Evolutionary conservation across 2,329 filamentous ascomycete genomes (phyloP), one percentile per base, ranked within the genome.

Genomic region (Sporothrix inflata): DNA sequence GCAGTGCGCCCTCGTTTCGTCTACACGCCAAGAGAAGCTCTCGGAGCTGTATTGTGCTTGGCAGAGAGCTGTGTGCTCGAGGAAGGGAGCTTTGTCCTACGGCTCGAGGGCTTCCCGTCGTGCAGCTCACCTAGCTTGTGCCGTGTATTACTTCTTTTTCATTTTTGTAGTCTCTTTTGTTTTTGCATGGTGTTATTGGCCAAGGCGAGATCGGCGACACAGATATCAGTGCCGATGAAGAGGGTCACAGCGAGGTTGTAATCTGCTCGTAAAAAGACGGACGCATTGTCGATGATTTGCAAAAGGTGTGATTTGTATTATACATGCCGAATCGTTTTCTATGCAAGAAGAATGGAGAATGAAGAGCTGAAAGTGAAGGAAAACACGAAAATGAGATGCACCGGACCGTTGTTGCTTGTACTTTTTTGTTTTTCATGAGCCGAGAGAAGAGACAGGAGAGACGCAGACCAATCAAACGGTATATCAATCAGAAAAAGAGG

Each of bases 241-340:
- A 45, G 2, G 2, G 14, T 14, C 57, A 45, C 11, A 24, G 14
- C 12, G 21, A 27, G 55, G 4, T n/a, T 21, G 19, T 38, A 9
- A 42, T 11, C 40, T 7, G 8, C 24, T 40, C 24, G 55, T 60
- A 24, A 24, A 63, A 14, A 53, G 21, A 49, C 47, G 24, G 21
- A 14, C 19, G 57, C 34, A 63, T 24, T 38, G 16, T 19, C 21
- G 27, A 38, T 3, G 60, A 3, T 27, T 45, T 19, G 19, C n/a
- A 14, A 66, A 66, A 63, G 16, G 42, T n/a, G 63, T 66, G 21
- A 49, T 34, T 12, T 66, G 42, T 66, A 66, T 66, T 66, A 49
- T 30, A 49, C 38, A 66, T 49, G 45, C 24, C 4, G n/a, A 24
- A 19, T 45, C 38, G 55, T 45, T 14, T 34, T 61, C 57, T 63